Evolutionary conservation across 768 basidiomycete genomes (phyloP), one percentile per base, ranked within the genome.

Genomic region (Boletales sp.): DNA sequence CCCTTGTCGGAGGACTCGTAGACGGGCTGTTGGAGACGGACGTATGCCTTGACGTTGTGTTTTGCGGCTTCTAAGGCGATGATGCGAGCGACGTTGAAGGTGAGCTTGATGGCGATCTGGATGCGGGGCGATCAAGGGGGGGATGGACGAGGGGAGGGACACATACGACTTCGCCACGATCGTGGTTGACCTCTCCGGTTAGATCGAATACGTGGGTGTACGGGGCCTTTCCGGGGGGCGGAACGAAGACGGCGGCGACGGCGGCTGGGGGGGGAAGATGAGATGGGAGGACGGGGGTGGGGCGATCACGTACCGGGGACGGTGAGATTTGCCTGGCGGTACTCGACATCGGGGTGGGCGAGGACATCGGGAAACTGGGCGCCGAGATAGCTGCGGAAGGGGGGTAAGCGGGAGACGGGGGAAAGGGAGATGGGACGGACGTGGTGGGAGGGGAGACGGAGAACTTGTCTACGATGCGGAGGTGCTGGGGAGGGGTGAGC

Each of bases 191-290:
- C 66, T 93, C 90, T 38, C 91, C 91, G 3, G 87, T 86, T 57
- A 86, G 81, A 71, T 94, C 91, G 66, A 92, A 92, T 18, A 93
- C 86, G 67, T 87, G 86, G 50, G 83, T 75, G 66, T 84, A 94
- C 5, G 84, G 75, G n/a, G 76, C 67, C 55, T 80, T 72, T 46
- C 86, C 88, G 52, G 80, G 78, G 2, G 83, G 79, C 9, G 88
- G 85, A 50, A 87, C 84, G 56, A 90, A 93, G 30, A 75, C 74
- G 17, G 83, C 74, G 36, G 80, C 71, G 45, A 94, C 83, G 18
- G 79, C 81, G 34, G 81, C 90, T 91, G 35, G 53, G 46, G 50
- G 17, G 45, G 37, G 13, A 8, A 21, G 21, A 21, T 57, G 31
- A 67, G 57, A 48, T 30, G 43, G 46, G 41, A n/a, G 48, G 47